Evolutionary conservation across 352 stramenopile species (phyloP).

Genomic region (Thraustochytrium sp.): DNA sequence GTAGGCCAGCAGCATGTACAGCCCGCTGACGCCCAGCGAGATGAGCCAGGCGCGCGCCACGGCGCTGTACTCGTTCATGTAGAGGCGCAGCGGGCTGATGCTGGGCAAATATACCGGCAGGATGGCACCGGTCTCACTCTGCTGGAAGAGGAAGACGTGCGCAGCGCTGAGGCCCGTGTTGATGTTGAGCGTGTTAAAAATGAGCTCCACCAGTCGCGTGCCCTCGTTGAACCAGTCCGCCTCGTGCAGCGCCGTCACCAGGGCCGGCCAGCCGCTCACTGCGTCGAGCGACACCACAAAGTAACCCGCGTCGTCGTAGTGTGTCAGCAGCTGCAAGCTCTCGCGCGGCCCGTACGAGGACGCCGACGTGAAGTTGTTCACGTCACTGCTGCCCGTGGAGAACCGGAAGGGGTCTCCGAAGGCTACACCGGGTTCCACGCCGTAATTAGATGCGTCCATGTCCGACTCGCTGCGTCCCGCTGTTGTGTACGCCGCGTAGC

Average conservation of each 20-base stretch:
- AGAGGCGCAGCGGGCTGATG: not conserved
- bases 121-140: not conserved
- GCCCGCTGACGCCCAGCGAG: not conserved
- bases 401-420: not conserved
- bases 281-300: not conserved
- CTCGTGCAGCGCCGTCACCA: not conserved
- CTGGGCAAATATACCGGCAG: not conserved
- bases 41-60: not conserved
- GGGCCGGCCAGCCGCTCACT: not conserved
- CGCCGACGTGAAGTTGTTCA: not conserved
- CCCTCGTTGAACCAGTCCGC: slow-evolving; percentile 2
- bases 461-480: not conserved
- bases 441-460: not conserved
- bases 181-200: slow-evolving; percentile 22
- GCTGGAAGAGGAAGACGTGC: not conserved
- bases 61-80: not conserved
- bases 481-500: not conserved
- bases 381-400: not conserved
- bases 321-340: not conserved
- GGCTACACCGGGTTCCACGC: not conserved
- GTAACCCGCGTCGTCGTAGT: not conserved
- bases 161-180: not conserved
- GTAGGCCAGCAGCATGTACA: not conserved
- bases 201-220: not conserved
- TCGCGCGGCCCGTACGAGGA: not conserved